These are phyloP conservation scores for Phytopythium mirpurense DNA, from an alignment of 352 stramenopile species.

Conservation along the genomic window DNA sequence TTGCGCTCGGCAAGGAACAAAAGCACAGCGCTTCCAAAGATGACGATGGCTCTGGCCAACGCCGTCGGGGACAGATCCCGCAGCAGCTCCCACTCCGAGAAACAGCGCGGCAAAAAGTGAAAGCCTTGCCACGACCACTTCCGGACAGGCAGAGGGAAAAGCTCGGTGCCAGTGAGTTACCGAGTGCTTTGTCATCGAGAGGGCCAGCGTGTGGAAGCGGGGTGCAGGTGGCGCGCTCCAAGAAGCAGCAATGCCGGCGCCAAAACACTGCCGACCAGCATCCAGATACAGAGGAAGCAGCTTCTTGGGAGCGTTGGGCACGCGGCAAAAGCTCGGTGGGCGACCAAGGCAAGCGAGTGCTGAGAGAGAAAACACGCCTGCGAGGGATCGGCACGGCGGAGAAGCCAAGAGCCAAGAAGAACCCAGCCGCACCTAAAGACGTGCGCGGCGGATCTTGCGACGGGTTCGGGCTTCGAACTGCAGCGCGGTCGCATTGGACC, in stretches of 20 bases:
- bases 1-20: constrained; percentile 13
- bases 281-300: constrained; percentile 1
- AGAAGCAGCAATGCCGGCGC: constrained; percentile 14
- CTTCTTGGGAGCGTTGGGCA: constrained; percentile 12
- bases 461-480: background rate
- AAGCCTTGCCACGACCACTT: background rate
- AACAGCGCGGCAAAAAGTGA: background rate
- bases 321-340: too few species aligned
- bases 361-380: background rate
- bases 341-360: background rate
- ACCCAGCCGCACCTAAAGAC: too few species aligned
- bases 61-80: background rate
- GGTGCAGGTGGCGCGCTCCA: constrained; percentile 28
- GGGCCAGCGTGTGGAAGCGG: constrained; percentile 25
- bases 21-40: background rate
- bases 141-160: background rate
- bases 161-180: background rate
- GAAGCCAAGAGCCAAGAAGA: background rate
- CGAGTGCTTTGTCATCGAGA: background rate
- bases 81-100: constrained; percentile 2
- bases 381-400: background rate
- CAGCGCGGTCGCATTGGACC: background rate
- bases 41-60: background rate
- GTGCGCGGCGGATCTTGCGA: too few species aligned
- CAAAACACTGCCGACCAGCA: constrained; percentile 10